Base-by-base conservation (phyloP, 495 filamentous ascomycete genomes). In the Tuber melanosporum region DNA sequence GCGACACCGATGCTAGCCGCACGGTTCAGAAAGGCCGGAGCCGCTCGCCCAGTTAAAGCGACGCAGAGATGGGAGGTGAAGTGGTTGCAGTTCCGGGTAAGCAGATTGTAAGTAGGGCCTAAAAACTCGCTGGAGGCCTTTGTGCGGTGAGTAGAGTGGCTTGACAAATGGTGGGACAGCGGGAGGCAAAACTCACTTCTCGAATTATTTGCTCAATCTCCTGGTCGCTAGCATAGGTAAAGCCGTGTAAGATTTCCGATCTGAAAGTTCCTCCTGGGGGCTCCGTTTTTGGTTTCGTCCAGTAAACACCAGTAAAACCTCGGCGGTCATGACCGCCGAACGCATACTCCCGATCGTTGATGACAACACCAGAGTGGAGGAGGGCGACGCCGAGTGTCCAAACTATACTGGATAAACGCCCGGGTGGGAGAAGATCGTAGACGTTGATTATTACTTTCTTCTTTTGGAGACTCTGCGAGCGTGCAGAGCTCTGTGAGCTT, bases 41-140 rank as follows among this genome's bases (percentile, higher is more conserved):
- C 91, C 0, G 88, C 85, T 45, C 87, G 85, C 5, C 88, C 87
- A 3, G 91, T 93, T 66, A 94, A 85, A 77, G 87, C 86, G 79
- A 89, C 84, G 82, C 90, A 92, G 44, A 94, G 87, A 72, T 91
- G 86, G 42, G 87, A 88, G 15, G 92, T 93, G 84, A 94, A 94
- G 81, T 94, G 92, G 80, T 94, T 94, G 86, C 92, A 95, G 82
- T 95, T 95, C 71, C 89, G 88, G 39, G 90, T 92, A 42, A 95
- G 86, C 10, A 95, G 86, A 78, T 93, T 93, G 83, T 94, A 95
- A 17, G 86, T 85, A 1, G 89, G 89, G 22, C 92, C 92, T 42
- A 88, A 86, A 79, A 93, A 95, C 75, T 88, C 86, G 45, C 90
- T 87, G 0, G 89, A 90, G 9, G 89, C 90, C 81, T 83, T 12